Evolutionary conservation across 164 flowering plant species (phyloP), one percentile per base, ranked within the genome.

Genomic region (Akebia trifoliata): DNA sequence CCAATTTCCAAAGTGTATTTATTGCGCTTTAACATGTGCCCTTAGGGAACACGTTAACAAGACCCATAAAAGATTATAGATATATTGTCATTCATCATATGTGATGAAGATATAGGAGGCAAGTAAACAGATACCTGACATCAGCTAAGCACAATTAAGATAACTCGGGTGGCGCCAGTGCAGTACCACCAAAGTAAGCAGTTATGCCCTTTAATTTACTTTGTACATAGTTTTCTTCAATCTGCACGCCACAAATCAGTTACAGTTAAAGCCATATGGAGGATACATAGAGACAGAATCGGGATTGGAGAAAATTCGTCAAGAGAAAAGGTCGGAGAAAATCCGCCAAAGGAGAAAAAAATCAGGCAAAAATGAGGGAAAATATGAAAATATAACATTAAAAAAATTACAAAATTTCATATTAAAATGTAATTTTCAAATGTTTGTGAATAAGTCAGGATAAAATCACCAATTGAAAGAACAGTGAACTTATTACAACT

Each of bases 171-270:
- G 35, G 12, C 28, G 47, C 22, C 24, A 24, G 32, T 45, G 76
- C 76, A 49, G 59, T 51, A 21, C 40, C 61, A 18, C 87, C 81
- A 70, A 79, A 82, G 64, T 76, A 82, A 12, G 69, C 79, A 46
- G 87, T 79, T 51, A 74, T 61, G 8, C 79, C 84, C 62, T 82
- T 82, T 12, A 70, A 61, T 9, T 56, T 35, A 34, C 68, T 36
- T 8, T 61, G 24, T 21, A 82, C 78, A 43, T 70, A 68, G 56
- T 72, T 77, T 39, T 75, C 74, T 69, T 82, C 84, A 47, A 82
- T 54, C 84, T 82, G 74, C 69, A 73, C 3, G 55, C 22, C 29
- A 22, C 36, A 57, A 50, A 50, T 42, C 53, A 44, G 50, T 20
- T 35, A 55, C 22, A 31, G 34, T n/a, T 29, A 40, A 18, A 18